phyloP scores from a whole-genome alignment of 2,329 filamentous ascomycete genomes.

The Cladosporium phlei region DNA sequence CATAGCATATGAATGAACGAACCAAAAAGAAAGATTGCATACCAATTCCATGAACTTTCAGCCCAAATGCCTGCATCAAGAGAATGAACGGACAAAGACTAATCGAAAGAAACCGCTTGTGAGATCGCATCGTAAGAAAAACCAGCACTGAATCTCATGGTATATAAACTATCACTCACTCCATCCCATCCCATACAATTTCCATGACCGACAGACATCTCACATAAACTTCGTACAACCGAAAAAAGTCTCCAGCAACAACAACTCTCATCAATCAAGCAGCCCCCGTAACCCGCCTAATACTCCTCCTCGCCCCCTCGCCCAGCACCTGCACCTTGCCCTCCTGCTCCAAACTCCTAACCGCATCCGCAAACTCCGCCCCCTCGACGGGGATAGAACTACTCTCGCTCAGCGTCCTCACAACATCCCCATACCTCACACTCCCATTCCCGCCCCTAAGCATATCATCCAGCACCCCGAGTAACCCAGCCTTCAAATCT shows the following conservation, averaged over 20 bases:
- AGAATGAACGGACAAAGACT: too few species aligned
- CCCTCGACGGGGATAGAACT: constrained; percentile 66
- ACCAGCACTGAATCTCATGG: too few species aligned
- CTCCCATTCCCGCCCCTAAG: constrained; percentile 58
- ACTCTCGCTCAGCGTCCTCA: constrained; percentile 66
- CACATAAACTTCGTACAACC: too few species aligned
- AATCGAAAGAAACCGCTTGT: too few species aligned
- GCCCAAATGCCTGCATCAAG: too few species aligned
- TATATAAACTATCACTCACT: too few species aligned
- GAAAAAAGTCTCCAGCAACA: not conserved
- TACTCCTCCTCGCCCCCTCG: constrained; percentile 75
- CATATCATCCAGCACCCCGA: constrained; percentile 75
- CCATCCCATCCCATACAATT: too few species aligned
- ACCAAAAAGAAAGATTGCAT: too few species aligned
- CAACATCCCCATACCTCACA: constrained; percentile 74
- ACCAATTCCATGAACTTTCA: too few species aligned
- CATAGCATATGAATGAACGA: too few species aligned
- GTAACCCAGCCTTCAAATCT: constrained; percentile 75
- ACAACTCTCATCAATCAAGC: constrained; percentile 23
- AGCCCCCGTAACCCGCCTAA: constrained; percentile 66
- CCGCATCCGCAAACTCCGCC: constrained; percentile 75
- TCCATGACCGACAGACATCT: too few species aligned
- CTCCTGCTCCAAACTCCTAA: constrained; percentile 77
- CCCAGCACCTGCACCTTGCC: constrained; percentile 74
- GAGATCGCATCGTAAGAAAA: too few species aligned